These are phyloP conservation scores for Pseudogymnoascus sp. DNA, from an alignment of 2,329 filamentous ascomycete species.

Conservation along the genomic window DNA sequence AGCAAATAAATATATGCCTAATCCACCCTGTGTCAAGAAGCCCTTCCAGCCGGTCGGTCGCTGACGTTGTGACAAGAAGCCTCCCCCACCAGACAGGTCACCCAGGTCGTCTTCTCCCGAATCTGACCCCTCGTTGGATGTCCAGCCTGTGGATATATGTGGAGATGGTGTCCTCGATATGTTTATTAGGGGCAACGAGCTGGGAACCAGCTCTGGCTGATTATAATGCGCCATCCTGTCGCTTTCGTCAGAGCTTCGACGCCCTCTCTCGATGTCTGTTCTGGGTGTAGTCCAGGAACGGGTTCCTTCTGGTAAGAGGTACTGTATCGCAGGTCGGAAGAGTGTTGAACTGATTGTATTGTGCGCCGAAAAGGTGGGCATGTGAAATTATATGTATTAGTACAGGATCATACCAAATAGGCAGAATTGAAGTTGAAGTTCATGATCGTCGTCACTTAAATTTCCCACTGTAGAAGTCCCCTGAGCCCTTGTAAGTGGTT, in stretches of 20 bases:
- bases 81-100: constrained; percentile 33
- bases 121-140: constrained; percentile 35
- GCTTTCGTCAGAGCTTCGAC: not conserved
- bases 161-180: constrained; percentile 40
- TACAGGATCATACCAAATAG: constrained; percentile 4
- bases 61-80: constrained; percentile 21
- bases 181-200: constrained; percentile 39
- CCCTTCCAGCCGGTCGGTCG: constrained; percentile 29
- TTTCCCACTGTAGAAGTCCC: not conserved
- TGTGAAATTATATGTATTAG: constrained; percentile 13
- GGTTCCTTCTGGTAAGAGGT: constrained; percentile 28
- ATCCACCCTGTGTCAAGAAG: constrained; percentile 36
- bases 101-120: constrained; percentile 41
- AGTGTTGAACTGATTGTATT: constrained; percentile 29
- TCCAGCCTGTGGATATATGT: constrained; percentile 38
- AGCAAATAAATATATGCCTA: constrained; percentile 44
- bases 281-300: not conserved
- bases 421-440: not conserved
- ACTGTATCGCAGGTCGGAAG: constrained; percentile 35
- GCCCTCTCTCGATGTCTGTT: constrained; percentile 4
- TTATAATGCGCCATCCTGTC: constrained; percentile 16
- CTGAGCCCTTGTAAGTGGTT: constrained; percentile 10
- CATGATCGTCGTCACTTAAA: constrained; percentile 7
- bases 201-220: constrained; percentile 22
- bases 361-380: constrained; percentile 27